Conservation (phyloP, 2,329 filamentous ascomycete genomes). For the Trematosphaeria pertusa region DNA sequence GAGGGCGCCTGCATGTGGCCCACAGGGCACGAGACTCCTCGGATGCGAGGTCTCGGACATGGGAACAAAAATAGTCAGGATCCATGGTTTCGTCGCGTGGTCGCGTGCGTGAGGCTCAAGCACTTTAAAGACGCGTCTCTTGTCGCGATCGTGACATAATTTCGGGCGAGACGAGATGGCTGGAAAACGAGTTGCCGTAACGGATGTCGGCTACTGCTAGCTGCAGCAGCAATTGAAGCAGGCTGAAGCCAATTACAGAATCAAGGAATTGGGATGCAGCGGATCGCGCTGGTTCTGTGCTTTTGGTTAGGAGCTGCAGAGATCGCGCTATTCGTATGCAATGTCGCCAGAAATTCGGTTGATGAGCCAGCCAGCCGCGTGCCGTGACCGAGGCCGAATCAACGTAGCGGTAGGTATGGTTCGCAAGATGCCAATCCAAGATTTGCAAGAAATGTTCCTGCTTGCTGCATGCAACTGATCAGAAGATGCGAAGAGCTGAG, state of each 20-base stretch:
- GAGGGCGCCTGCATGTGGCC: conserved; percentile 21
- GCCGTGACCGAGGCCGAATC: conserved; percentile 33
- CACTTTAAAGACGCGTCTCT: conserved; percentile 36
- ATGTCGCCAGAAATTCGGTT: conserved; percentile 25
- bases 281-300: conserved; percentile 31
- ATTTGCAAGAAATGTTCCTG: conserved; percentile 18
- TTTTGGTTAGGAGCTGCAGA: conserved; percentile 35
- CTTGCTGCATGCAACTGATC: conserved; percentile 12
- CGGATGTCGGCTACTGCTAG: conserved; percentile 39
- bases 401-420: conserved; percentile 17
- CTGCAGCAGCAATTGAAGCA: conserved; percentile 31
- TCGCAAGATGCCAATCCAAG: conserved; percentile 30
- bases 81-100: conserved; percentile 33
- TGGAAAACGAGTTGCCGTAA: conserved; percentile 22
- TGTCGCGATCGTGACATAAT: conserved; percentile 41
- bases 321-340: conserved; percentile 36
- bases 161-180: conserved; percentile 29
- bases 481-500: conserved; percentile 18
- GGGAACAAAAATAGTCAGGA: conserved; percentile 34
- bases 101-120: conserved; percentile 40
- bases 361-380: conserved; percentile 33
- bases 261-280: conserved; percentile 33
- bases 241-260: conserved; percentile 14
- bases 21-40: conserved; percentile 33
- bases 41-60: conserved; percentile 26